A percentile compares a stretch with the other conserved stretches of the same genome.
These are phyloP conservation scores for Francoa sonchifolia DNA, from an alignment of 441 rosid genomes.

Conservation along the genomic window DNA sequence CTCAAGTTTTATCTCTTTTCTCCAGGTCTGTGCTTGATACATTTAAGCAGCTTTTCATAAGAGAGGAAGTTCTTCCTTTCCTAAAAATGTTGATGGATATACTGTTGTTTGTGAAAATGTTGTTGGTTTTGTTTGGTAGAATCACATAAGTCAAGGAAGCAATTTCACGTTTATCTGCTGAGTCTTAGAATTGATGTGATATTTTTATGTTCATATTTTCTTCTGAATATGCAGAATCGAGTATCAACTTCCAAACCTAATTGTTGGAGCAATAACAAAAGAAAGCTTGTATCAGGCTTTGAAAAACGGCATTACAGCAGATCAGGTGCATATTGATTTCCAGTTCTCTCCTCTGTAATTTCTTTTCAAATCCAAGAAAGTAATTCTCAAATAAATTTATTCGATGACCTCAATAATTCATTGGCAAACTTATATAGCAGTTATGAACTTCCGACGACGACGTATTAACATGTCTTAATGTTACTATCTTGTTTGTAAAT, in stretches of 20 bases:
- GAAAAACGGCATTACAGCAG: conserved; percentile 82
- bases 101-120: no score
- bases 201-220: neutral
- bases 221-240: conserved; percentile 73
- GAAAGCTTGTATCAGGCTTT: conserved; percentile 85
- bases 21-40: conserved; percentile 41
- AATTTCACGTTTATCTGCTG: neutral
- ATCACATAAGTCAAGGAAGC: no score
- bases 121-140: no score
- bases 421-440: no score
- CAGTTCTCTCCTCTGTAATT: neutral
- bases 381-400: neutral
- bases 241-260: conserved; percentile 91
- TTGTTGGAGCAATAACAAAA: conserved; percentile 77
- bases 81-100: no score
- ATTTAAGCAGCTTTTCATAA: no score
- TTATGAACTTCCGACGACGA: neutral
- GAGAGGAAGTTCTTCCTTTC: no score
- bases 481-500: neutral
- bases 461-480: no score
- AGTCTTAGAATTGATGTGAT: neutral
- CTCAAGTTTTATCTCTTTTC: conserved; percentile 82
- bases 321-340: conserved; percentile 39
- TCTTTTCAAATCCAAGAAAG: neutral
- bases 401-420: neutral